Evolutionary conservation across 164 flowering plant genomes (phyloP).

Genomic region (Vitis vinifera): ASM3070453v1 NC_081805.1:4860501-4861000

Average conservation of each 20-base stretch:
- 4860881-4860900: background rate
- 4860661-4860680: conserved; percentile 23
- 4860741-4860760: too few species aligned
- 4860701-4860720: too few species aligned
- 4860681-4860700: conserved; percentile 3
- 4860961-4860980: too few species aligned
- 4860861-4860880: conserved; percentile 13
- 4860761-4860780: too few species aligned
- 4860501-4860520: conserved; percentile 80
- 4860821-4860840: conserved; percentile 33
- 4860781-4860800: conserved; percentile 2
- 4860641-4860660: background rate
- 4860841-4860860: conserved; percentile 19
- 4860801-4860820: conserved; percentile 10
- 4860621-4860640: conserved; percentile 26
- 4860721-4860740: too few species aligned
- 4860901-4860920: background rate
- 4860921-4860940: background rate
- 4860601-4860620: conserved; percentile 39
- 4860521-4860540: conserved; percentile 86
- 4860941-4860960: background rate
- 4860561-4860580: conserved; percentile 75
- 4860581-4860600: conserved; percentile 42
- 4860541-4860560: conserved; percentile 71
- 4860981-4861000: too few species aligned